A percentile compares a stretch with the other conserved stretches of the same genome.
Conservation (phyloP, 1,284 basidiomycete species). For the Wallemia mellicola region DNA sequence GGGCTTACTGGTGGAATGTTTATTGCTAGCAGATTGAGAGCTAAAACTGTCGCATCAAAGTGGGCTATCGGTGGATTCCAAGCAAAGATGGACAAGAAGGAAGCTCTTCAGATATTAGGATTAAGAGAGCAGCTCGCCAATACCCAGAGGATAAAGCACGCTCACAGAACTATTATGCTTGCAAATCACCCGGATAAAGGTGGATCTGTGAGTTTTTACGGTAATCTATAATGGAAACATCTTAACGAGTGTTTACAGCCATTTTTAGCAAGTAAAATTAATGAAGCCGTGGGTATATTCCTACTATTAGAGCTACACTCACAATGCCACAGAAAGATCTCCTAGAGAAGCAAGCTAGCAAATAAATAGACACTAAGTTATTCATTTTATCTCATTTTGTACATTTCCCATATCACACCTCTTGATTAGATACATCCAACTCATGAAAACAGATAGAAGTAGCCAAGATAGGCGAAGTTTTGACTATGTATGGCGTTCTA, state of each 20-base stretch:
- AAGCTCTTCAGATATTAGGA: conserved; percentile 74
- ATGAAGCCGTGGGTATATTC: conserved; percentile 40
- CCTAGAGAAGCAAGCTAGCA: neutral
- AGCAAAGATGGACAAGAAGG: conserved; percentile 77
- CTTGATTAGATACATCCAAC: neutral
- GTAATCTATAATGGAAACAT: too few species aligned
- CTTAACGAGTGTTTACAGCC: too few species aligned
- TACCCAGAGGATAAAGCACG: conserved; percentile 48
- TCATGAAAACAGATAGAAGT: neutral
- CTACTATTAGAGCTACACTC: too few species aligned
- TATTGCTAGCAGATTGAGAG: neutral
- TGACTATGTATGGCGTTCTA: neutral
- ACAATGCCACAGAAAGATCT: neutral
- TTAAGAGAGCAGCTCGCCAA: conserved; percentile 50
- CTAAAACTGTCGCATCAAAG: conserved; percentile 35
- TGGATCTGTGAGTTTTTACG: conserved; percentile 27
- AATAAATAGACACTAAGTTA: neutral
- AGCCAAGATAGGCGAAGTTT: neutral
- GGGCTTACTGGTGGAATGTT: neutral
- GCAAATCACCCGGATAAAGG: conserved; percentile 90
- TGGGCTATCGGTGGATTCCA: conserved; percentile 87
- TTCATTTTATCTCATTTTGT: neutral
- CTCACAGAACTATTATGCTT: conserved; percentile 71
- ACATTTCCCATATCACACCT: neutral
- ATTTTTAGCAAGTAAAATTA: conserved; percentile 90